Evolutionary conservation across 1,139 yeast species (phyloP), one percentile per base, ranked within the genome.

Genomic region (Pneumocystis wakefieldiae): DNA sequence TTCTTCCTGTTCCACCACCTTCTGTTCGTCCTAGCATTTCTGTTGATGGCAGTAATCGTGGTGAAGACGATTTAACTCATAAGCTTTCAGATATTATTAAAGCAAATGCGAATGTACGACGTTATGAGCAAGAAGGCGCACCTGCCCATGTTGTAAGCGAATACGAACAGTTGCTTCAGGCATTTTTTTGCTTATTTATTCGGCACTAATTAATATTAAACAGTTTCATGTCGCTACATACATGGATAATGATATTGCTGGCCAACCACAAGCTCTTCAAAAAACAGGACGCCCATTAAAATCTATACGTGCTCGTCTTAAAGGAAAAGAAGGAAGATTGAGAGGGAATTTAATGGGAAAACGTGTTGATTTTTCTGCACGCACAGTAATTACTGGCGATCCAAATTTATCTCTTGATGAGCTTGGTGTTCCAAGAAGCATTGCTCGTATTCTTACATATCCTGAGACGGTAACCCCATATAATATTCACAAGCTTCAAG

Each of bases 181-280:
- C 29, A 10, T 37, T 19, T 37, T 4, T 53, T 14, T 53, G 73
- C 14, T 14, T 29, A 12, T 19, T 8, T 48, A 2, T 8, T 12
- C 6, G 1, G 8, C 28, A 19, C 24, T 37, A 12, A n/a, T 10
- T 57, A 7, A 57, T 7, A 7, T 14, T 37, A 3, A 10, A 10
- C 12, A 57, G 61, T 94, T 90, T 75, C 98, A 92, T 72, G 97
- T 94, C 62, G 98, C 99, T n/a, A 92, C 99, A 0, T 92, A 92
- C 74, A 92, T 92, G 99, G 98, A 92, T 77, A 92, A 92, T 73
- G 98, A 92, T 77, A 92, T 92, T 76, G 98, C 98, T n/a, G 98
- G 99, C 67, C 98, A 92, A 76, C 99, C 98, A 0, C 98, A 92
- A 75, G 98, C 99, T 57, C 81, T 92, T 68, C 99, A 94, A 74